Evolutionary conservation across 768 basidiomycete genomes (phyloP).

Genomic region (Naematelia aurantialba): DNA sequence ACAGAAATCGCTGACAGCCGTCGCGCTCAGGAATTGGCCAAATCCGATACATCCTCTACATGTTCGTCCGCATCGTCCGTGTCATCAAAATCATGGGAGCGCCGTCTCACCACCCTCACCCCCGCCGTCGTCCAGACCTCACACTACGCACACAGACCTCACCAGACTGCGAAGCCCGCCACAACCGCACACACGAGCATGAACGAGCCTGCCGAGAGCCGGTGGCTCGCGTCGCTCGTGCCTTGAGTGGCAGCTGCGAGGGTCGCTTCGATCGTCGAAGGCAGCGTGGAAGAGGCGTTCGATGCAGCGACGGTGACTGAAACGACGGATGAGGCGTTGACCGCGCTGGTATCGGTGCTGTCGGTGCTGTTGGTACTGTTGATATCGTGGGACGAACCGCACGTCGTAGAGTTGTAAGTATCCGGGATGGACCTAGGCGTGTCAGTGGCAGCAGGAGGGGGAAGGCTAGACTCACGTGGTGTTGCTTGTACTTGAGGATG

Average conservation of each 20-base stretch:
- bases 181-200: not conserved
- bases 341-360: too few species aligned
- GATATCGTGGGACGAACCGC: too few species aligned
- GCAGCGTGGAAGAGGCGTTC: not conserved
- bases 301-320: not conserved
- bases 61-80: not conserved
- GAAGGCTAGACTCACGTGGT: too few species aligned
- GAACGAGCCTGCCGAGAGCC: not conserved
- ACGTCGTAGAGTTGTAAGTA: too few species aligned
- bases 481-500: too few species aligned
- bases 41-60: not conserved
- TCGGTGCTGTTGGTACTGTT: too few species aligned
- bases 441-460: too few species aligned
- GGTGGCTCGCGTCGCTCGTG: not conserved
- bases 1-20: not conserved
- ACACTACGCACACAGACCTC: not conserved
- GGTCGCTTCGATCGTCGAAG: not conserved
- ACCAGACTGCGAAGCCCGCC: not conserved
- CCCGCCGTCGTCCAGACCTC: not conserved
- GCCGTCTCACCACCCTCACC: not conserved
- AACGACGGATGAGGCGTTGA: not conserved
- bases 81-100: not conserved
- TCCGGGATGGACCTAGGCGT: too few species aligned
- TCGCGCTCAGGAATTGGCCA: not conserved
- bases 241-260: constrained; percentile 1